Evolutionary conservation across 306 rosid species (phyloP).

Genomic region (Dryas octopetala): DNA sequence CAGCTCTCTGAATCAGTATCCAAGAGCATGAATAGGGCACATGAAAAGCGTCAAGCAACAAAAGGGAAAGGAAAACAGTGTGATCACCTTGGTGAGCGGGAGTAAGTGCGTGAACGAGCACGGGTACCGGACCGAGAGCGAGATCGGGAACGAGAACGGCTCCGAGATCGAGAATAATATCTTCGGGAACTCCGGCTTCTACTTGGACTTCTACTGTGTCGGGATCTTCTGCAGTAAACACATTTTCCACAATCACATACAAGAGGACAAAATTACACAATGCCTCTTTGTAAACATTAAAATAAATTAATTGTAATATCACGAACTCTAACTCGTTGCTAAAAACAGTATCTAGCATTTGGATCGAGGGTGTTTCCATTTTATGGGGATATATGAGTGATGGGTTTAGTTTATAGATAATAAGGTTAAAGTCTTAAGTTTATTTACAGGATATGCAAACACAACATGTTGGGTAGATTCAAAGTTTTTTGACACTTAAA

Average conservation of each 20-base stretch:
- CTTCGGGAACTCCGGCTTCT: constrained; percentile 76
- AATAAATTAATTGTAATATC: not conserved
- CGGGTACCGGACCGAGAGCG: constrained; percentile 37
- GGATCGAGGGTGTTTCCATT: too few species aligned
- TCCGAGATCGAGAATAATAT: constrained; percentile 54
- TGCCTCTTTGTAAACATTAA: not conserved
- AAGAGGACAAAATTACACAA: not conserved
- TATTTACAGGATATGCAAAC: too few species aligned
- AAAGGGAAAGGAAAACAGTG: constrained; percentile 7
- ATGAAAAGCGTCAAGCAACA: not conserved
- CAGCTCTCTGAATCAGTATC: constrained; percentile 32
- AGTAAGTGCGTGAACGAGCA: constrained; percentile 41
- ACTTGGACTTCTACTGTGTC: constrained; percentile 77
- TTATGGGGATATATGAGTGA: too few species aligned
- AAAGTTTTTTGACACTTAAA: too few species aligned
- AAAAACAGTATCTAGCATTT: not conserved
- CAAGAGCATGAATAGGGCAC: not conserved
- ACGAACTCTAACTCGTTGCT: not conserved
- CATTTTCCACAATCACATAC: not conserved
- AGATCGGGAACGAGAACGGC: constrained; percentile 41
- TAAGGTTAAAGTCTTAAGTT: too few species aligned
- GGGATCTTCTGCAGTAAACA: constrained; percentile 57
- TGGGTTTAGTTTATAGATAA: too few species aligned
- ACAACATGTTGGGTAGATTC: too few species aligned
- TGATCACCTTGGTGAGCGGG: constrained; percentile 75